phyloP scores from a whole-genome alignment of 305 asterid species.

The Ajuga reptans region DNA sequence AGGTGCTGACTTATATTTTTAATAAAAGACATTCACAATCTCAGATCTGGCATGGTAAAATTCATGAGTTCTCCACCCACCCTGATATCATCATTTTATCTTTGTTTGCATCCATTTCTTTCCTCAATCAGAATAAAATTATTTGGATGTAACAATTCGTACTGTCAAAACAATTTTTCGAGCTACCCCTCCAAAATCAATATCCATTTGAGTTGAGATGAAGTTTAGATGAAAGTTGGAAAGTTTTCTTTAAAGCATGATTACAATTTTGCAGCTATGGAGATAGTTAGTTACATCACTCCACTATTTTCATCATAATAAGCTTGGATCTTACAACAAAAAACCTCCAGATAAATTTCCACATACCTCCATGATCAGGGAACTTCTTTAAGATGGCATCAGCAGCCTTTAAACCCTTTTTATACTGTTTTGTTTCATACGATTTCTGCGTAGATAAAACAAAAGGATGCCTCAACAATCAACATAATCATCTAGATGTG shows the following conservation, averaged over 20 bases:
- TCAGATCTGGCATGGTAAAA: neutral
- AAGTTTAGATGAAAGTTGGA: neutral
- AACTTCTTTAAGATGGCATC: conserved; percentile 92
- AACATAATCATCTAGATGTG: neutral
- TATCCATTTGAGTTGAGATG: too few relatives aligned
- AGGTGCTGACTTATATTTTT: neutral
- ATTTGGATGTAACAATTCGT: neutral
- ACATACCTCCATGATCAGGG: conserved; percentile 99
- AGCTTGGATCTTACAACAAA: neutral
- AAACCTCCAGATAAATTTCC: conserved; percentile 7
- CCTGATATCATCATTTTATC: neutral
- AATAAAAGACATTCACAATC: neutral
- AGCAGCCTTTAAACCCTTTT: conserved; percentile 96
- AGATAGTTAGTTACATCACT: neutral
- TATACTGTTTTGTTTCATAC: conserved; percentile 92
- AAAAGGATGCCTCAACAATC: conserved; percentile 13
- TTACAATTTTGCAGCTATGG: neutral
- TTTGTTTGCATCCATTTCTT: neutral
- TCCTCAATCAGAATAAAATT: neutral
- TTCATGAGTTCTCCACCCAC: neutral
- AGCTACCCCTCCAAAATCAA: neutral
- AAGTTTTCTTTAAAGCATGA: neutral
- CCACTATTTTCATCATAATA: neutral
- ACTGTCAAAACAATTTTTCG: neutral
- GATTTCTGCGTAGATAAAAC: conserved; percentile 64